Percentiles rank a stretch among this genome's conserved stretches.
Evolutionary conservation across 225 moss, liverwort and hornwort genomes (phyloP).

Genomic region (Ulota crispa): DNA sequence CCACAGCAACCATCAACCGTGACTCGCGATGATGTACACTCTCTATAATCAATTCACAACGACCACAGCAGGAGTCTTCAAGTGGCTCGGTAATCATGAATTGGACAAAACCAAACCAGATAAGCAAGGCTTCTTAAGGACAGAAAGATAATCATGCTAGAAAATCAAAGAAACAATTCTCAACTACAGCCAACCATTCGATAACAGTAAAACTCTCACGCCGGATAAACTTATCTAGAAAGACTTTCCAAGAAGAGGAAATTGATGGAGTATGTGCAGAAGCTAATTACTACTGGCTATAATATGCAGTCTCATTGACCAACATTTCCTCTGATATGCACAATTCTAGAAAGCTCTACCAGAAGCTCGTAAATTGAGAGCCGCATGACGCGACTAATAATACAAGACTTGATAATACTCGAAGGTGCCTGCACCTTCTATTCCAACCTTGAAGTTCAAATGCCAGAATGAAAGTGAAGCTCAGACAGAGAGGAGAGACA

Average conservation of each 20-base stretch:
- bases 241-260: not conserved
- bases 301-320: not conserved
- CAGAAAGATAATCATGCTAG: not conserved
- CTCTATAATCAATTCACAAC: not conserved
- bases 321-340: not conserved
- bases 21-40: not conserved
- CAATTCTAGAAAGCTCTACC: not conserved
- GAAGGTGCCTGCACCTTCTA: not conserved
- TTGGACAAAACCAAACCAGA: not conserved
- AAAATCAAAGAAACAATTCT: not conserved
- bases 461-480: not conserved
- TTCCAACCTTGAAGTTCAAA: not conserved
- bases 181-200: not conserved
- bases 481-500: not conserved
- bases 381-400: not conserved
- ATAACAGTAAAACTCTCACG: not conserved
- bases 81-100: not conserved
- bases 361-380: not conserved
- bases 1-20: conserved; percentile 21
- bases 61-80: conserved; percentile 20
- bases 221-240: not conserved
- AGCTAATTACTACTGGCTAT: not conserved
- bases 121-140: not conserved
- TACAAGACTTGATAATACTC: not conserved
- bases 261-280: not conserved